Evolutionary conservation across 2,329 filamentous ascomycete species (phyloP).

Genomic region (Colletotrichum godetiae): DNA sequence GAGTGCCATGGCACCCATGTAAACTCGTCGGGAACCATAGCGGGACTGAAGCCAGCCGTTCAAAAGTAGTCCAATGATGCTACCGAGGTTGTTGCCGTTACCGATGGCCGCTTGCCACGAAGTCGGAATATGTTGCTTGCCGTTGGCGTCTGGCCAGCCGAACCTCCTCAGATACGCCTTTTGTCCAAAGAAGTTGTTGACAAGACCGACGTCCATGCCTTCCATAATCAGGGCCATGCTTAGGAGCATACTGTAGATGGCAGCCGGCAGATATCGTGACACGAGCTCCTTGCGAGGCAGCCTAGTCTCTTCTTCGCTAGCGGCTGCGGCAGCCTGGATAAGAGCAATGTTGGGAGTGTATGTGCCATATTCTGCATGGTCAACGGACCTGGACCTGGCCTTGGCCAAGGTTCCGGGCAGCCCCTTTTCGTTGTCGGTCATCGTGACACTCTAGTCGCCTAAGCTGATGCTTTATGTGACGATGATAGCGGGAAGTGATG

Average conservation of each 20-base stretch:
- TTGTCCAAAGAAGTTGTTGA: constrained; percentile 53
- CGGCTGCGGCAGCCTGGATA: constrained; percentile 46
- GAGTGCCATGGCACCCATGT: constrained; percentile 48
- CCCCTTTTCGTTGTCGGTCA: background rate
- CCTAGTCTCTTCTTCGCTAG: constrained; percentile 43
- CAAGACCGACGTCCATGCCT: constrained; percentile 51
- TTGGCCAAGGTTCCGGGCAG: background rate
- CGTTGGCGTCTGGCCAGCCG: constrained; percentile 46
- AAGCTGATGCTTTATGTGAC: background rate
- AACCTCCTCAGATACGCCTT: constrained; percentile 45
- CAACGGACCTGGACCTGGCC: constrained; percentile 24
- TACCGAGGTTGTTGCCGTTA: constrained; percentile 53
- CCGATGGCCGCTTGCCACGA: constrained; percentile 57
- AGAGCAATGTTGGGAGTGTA: constrained; percentile 43
- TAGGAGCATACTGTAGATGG: constrained; percentile 43
- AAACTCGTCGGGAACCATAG: constrained; percentile 49
- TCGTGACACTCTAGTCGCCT: background rate
- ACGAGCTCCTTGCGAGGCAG: constrained; percentile 47
- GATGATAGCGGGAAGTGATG: background rate
- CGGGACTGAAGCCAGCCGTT: constrained; percentile 51
- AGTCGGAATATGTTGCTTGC: constrained; percentile 53
- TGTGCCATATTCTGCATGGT: constrained; percentile 41
- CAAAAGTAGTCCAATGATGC: constrained; percentile 54
- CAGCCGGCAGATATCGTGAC: constrained; percentile 43
- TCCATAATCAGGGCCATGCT: constrained; percentile 46